A percentile compares a stretch with the other conserved stretches of the same genome.
phyloP scores from a whole-genome alignment of 2,329 filamentous ascomycete genomes.

The Cadophora sp. region DNA sequence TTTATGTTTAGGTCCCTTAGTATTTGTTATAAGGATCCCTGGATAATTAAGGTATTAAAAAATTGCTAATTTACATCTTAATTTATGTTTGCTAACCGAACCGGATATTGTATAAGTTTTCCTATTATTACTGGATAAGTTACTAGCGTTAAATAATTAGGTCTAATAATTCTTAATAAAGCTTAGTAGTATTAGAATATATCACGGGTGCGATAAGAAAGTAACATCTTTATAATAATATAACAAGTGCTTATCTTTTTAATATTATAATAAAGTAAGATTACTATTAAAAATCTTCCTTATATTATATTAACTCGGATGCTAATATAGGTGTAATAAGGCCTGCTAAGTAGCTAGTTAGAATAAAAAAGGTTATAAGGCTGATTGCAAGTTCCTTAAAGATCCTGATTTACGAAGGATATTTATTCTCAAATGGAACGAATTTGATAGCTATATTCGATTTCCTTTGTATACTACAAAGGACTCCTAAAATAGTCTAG shows the following conservation, averaged over 20 bases:
- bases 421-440: slow-evolving; percentile 39
- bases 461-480: slow-evolving; percentile 32
- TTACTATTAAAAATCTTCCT: slow-evolving; percentile 1
- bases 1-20: slow-evolving; percentile 25
- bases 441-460: slow-evolving; percentile 36
- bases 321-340: slow-evolving; percentile 30
- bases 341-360: slow-evolving; percentile 38
- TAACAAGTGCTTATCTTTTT: slow-evolving; percentile 37
- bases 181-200: slow-evolving; percentile 32
- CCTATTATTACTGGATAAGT: slow-evolving; percentile 28
- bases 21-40: slow-evolving; percentile 31
- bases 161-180: slow-evolving; percentile 37
- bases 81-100: slow-evolving; percentile 26
- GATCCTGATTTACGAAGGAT: slow-evolving; percentile 41
- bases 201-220: slow-evolving; percentile 34
- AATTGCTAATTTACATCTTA: slow-evolving; percentile 1
- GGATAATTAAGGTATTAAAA: slow-evolving; percentile 34
- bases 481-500: slow-evolving; percentile 17
- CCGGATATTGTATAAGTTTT: slow-evolving; percentile 28
- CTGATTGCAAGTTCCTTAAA: slow-evolving; percentile 40
- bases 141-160: slow-evolving; percentile 32
- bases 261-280: slow-evolving; percentile 41
- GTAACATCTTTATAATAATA: slow-evolving; percentile 32
- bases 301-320: slow-evolving; percentile 17
- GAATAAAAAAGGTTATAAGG: slow-evolving; percentile 42